phyloP scores from a whole-genome alignment of 495 filamentous ascomycete species.

The Podospora pseudocomata region DNA sequence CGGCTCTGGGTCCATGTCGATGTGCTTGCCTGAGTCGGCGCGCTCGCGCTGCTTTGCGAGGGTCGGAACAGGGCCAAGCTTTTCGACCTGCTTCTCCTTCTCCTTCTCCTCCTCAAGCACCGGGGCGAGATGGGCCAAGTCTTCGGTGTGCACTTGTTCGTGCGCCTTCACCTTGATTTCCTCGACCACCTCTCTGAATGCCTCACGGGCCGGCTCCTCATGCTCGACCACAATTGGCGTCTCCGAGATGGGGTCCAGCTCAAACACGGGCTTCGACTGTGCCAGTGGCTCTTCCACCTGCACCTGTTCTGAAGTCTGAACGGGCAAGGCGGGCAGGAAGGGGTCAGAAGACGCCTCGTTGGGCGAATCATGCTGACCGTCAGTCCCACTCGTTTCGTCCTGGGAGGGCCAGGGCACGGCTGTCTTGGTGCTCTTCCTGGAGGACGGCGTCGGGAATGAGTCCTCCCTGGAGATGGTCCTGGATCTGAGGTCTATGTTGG shows the following conservation, averaged over 20 bases:
- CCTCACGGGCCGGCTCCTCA: constrained; percentile 7
- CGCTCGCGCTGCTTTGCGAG: constrained; percentile 17
- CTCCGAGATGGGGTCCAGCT: constrained; percentile 6
- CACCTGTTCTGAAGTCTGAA: neutral
- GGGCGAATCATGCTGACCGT: neutral
- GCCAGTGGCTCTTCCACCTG: neutral
- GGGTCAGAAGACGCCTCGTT: constrained; percentile 16
- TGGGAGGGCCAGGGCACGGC: constrained; percentile 21
- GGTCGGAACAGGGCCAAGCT: neutral
- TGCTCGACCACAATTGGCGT: constrained; percentile 10
- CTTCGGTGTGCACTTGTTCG: neutral
- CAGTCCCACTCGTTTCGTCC: constrained; percentile 13
- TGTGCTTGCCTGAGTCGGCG: constrained; percentile 30
- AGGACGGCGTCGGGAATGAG: constrained; percentile 6
- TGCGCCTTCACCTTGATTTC: constrained; percentile 8
- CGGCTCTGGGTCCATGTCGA: constrained; percentile 20
- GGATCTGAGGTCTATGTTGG: constrained; percentile 28
- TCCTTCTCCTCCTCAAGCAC: constrained; percentile 11
- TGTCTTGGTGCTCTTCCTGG: constrained; percentile 13
- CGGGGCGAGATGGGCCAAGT: neutral
- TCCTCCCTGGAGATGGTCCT: constrained; percentile 23
- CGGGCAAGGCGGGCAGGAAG: neutral
- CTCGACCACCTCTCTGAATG: constrained; percentile 6
- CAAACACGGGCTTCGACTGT: constrained; percentile 16
- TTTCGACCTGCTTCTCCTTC: constrained; percentile 12